Evolutionary conservation across 1,284 basidiomycete species (phyloP).

Genomic region (Cryptococcus sp.): DNA sequence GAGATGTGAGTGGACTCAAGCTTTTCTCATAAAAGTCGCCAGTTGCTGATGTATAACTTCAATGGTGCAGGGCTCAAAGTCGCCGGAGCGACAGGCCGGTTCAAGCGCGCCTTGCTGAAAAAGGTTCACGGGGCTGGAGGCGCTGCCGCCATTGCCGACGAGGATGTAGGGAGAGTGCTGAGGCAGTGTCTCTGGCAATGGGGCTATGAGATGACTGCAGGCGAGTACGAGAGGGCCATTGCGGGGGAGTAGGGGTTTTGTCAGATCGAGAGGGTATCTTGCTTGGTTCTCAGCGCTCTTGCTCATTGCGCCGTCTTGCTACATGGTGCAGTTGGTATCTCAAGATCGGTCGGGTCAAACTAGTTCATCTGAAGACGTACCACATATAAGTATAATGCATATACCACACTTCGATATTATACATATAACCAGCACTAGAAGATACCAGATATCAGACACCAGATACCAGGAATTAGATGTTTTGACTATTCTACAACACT

Average conservation of each 20-base stretch:
- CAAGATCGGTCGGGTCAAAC: too few relatives aligned
- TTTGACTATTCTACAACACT: too few relatives aligned
- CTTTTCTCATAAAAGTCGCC: neutral
- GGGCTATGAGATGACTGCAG: constrained; percentile 41
- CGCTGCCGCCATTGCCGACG: constrained; percentile 26
- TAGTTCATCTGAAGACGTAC: too few relatives aligned
- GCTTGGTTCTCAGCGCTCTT: too few relatives aligned
- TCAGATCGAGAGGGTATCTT: too few relatives aligned
- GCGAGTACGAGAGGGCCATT: constrained; percentile 37
- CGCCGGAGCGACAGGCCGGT: constrained; percentile 54
- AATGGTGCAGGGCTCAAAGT: constrained; percentile 52
- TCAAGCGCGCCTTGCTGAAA: constrained; percentile 53
- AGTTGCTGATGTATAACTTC: neutral
- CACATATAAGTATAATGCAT: too few relatives aligned
- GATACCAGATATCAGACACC: too few relatives aligned
- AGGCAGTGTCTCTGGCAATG: constrained; percentile 50
- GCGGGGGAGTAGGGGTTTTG: constrained; percentile 10
- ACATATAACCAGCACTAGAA: too few relatives aligned
- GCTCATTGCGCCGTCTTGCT: too few relatives aligned
- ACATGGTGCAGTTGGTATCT: too few relatives aligned
- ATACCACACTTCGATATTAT: too few relatives aligned
- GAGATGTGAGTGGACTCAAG: constrained; percentile 44
- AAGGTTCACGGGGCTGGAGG: constrained; percentile 50
- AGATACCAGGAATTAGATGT: too few relatives aligned
- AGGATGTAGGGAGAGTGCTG: constrained; percentile 42